These are phyloP conservation scores for Triticum dicoccoides DNA, from an alignment of 176 grass and related monocot genomes.

Conservation along the genomic window DNA sequence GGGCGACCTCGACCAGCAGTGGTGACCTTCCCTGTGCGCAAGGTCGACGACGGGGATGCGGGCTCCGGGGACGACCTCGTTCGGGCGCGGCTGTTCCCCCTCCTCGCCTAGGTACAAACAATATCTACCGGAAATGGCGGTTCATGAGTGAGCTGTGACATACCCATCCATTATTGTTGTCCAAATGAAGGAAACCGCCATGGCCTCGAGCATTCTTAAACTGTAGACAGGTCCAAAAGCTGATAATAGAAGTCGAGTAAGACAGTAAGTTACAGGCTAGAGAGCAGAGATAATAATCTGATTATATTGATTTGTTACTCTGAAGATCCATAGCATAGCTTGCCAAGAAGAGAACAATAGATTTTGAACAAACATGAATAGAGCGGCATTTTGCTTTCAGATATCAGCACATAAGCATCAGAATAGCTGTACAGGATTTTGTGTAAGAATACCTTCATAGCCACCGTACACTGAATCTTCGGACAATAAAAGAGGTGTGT, in stretches of 20 bases:
- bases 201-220: constrained; percentile 81
- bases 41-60: no score
- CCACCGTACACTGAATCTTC: constrained; percentile 87
- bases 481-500: constrained; percentile 76
- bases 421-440: neutral
- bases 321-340: neutral
- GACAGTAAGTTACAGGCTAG: neutral
- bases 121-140: neutral
- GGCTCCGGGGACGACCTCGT: no score
- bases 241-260: constrained; percentile 29
- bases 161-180: constrained; percentile 59
- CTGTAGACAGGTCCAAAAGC: constrained; percentile 76
- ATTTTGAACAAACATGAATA: neutral
- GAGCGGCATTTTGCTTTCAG: neutral
- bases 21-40: no score
- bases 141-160: constrained; percentile 7
- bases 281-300: neutral
- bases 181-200: constrained; percentile 89
- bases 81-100: no score
- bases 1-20: no score
- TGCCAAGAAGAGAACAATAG: neutral
- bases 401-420: neutral
- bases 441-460: constrained; percentile 69
- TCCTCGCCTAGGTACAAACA: neutral
- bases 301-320: neutral